Evolutionary conservation across 305 asterid species (phyloP).

Genomic region (Fraxinus latifolia): DNA sequence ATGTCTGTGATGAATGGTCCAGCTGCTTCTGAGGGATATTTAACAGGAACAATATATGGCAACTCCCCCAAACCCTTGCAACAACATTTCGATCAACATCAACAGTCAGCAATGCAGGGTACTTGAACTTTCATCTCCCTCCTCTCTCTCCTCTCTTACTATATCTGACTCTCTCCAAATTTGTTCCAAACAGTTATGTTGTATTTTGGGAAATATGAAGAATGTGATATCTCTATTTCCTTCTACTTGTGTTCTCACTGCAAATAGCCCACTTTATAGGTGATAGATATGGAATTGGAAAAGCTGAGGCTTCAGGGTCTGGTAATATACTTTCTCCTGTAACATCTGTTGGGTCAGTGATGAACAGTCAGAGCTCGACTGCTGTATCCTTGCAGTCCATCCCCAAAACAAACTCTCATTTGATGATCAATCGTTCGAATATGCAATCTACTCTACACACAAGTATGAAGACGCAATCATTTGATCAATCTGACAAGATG

Average conservation of each 20-base stretch:
- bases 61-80: slow-evolving; percentile 55
- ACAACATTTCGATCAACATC: slow-evolving; percentile 64
- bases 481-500: slow-evolving; percentile 52
- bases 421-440: slow-evolving; percentile 46
- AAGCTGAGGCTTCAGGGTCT: slow-evolving; percentile 38
- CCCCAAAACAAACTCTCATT: background rate
- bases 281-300: slow-evolving; percentile 59
- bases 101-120: slow-evolving; percentile 62
- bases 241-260: slow-evolving; percentile 23
- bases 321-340: background rate
- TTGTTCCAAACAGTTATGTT: background rate
- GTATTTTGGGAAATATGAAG: background rate
- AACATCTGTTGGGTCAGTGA: background rate
- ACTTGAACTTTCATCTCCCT: background rate
- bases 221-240: background rate
- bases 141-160: background rate
- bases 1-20: slow-evolving; percentile 41
- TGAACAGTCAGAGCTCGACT: background rate
- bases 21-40: slow-evolving; percentile 57
- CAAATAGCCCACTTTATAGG: slow-evolving; percentile 46
- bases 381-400: background rate
- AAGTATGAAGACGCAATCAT: slow-evolving; percentile 40
- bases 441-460: slow-evolving; percentile 51
- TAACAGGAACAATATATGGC: slow-evolving; percentile 47
- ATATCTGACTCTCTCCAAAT: background rate